Evolutionary conservation across 352 stramenopile genomes (phyloP).

Genomic region (Nothophytophthora sp.): DNA sequence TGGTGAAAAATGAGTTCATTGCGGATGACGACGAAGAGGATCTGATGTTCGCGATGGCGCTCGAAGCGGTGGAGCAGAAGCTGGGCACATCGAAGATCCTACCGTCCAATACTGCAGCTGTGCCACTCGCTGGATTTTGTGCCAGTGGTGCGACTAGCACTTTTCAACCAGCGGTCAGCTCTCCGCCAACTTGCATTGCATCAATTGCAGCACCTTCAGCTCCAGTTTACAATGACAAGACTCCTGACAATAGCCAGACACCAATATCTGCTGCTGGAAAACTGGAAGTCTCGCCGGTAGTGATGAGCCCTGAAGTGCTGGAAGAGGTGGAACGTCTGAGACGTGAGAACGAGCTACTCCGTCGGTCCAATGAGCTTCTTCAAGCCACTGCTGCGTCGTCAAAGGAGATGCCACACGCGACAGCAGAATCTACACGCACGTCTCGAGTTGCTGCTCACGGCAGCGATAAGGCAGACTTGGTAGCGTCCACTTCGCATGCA

Average conservation of each 20-base stretch:
- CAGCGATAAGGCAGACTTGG: background rate
- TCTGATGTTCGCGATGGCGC: slow-evolving; percentile 57
- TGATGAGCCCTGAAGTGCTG: slow-evolving; percentile 36
- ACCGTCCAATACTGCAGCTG: background rate
- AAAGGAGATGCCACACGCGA: slow-evolving; percentile 3
- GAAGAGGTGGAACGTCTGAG: slow-evolving; percentile 67
- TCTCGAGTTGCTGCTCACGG: too few relatives aligned
- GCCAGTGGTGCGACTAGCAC: background rate
- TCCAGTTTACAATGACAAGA: background rate
- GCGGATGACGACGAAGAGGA: slow-evolving; percentile 67
- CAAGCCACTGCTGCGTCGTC: slow-evolving; percentile 37
- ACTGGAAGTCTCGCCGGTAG: background rate
- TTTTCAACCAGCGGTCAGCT: too few relatives aligned
- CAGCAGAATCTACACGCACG: too few relatives aligned
- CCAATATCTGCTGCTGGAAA: slow-evolving; percentile 1
- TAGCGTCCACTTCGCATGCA: background rate
- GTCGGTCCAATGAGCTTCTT: slow-evolving; percentile 62
- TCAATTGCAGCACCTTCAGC: background rate
- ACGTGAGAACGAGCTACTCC: slow-evolving; percentile 64
- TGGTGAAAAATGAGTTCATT: slow-evolving; percentile 54
- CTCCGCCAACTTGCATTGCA: background rate
- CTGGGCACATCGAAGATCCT: slow-evolving; percentile 32
- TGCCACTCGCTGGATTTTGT: background rate
- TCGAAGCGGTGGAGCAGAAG: slow-evolving; percentile 66
- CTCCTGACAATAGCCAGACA: background rate